Base-by-base conservation (phyloP, 148 eudicot species). In the Rhododendron griersonianum region DNA sequence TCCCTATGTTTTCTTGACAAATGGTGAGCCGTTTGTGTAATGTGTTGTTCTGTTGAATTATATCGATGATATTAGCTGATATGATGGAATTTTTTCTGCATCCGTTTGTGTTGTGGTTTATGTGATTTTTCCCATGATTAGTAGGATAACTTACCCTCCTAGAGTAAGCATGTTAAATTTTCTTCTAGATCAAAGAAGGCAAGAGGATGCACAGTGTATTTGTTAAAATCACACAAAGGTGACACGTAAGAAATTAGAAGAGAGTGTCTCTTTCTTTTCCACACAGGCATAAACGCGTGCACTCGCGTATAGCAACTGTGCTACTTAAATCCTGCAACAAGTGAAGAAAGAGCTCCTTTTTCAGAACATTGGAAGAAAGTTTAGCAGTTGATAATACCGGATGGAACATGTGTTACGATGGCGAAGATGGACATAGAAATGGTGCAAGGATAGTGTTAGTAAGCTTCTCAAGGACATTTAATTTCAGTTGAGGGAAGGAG, bases 1-100 rank as follows among this genome's bases (percentile, higher is more conserved):
- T 83, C 98, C 98, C 25, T 95, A 86, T 87, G 91, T 92, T 87
- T 95, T 95, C 87, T 78, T 95, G 91, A 95, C 98, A 47, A 95
- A 95, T 82, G 98, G 98, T 95, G 88, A 87, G 90, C 77, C 30
- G 25, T 82, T 77, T 16, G 61, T 61, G 3, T 37, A 53, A 47
- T 51, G 19, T 79, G n/a, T 69, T 77, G 35, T 30, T 45, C 30
- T 28, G 44, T 55, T 1, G 19, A 86, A 51, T 47, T 75, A 39
- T 80, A 30, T 35, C 11, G 1, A 18, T 23, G 75, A 37, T 41
- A 25, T 81, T 81, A 76, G 18, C 76, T 37, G 48, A 59, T 74
- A 80, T 51, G 2, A 30, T 23, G 33, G 18, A 37, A 11, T 80
- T 28, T 67, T 67, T 82, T 81, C 18, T 50, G 84, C 81, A 74